Conservation (phyloP, 805 yeast genomes). For the Komagataella phaffii region DNA sequence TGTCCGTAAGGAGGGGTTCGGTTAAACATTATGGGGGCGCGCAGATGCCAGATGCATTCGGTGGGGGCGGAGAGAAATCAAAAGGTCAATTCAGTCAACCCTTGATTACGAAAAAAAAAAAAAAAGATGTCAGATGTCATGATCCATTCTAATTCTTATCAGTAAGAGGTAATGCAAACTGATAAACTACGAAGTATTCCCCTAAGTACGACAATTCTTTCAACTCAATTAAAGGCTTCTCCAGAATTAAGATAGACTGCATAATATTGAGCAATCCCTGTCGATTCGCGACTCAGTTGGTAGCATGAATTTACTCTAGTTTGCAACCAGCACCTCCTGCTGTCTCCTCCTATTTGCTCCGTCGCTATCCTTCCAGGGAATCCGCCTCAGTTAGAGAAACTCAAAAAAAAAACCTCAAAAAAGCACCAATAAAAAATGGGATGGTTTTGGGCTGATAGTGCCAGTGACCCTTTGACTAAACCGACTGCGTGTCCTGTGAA, state of each 20-base stretch:
- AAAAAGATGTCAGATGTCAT: too few species aligned
- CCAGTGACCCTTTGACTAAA: neutral
- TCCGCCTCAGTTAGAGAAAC: neutral
- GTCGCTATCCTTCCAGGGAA: neutral
- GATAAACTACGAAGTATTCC: too few species aligned
- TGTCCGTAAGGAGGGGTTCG: neutral
- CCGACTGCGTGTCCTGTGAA: slow-evolving; percentile 19
- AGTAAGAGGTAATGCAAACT: too few species aligned
- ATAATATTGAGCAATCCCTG: neutral
- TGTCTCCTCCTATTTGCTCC: neutral
- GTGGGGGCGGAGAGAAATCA: neutral
- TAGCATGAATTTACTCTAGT: neutral
- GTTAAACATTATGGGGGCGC: neutral
- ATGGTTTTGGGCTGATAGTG: slow-evolving; percentile 71
- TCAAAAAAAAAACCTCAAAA: neutral
- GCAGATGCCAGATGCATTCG: neutral
- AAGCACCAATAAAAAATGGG: slow-evolving; percentile 41
- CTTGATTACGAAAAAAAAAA: too few species aligned
- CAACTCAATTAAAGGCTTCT: too few species aligned
- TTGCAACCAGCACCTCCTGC: neutral
- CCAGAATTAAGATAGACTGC: too few species aligned
- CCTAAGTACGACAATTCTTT: too few species aligned
- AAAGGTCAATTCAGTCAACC: neutral
- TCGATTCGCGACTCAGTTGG: neutral
- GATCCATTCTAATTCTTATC: too few species aligned